A percentile compares a stretch with the other conserved stretches of the same genome.
These are phyloP conservation scores for Suhomyces kilbournensis DNA, from an alignment of 805 yeast genomes.

Conservation along the genomic window DNA sequence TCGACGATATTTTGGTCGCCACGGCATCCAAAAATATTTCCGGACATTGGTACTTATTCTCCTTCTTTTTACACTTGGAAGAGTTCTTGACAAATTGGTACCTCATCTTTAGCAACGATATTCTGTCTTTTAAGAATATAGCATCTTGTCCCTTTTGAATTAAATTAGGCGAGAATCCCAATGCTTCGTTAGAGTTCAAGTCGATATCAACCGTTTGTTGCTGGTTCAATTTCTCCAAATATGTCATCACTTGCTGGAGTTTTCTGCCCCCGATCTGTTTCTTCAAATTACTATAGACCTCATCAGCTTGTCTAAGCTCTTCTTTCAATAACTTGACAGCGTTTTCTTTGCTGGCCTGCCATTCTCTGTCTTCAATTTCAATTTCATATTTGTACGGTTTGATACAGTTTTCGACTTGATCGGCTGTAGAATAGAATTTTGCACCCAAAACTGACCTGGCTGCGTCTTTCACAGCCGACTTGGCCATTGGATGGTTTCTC, in stretches of 20 bases:
- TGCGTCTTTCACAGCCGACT: constrained; percentile 77
- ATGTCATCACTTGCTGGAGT: constrained; percentile 76
- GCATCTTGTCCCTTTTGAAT: constrained; percentile 83
- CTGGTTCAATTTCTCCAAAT: constrained; percentile 51
- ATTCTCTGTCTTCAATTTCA: constrained; percentile 93
- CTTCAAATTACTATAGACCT: constrained; percentile 55
- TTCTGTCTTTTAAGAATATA: constrained; percentile 69
- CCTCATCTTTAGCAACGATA: constrained; percentile 68
- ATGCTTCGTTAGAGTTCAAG: constrained; percentile 58
- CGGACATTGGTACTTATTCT: constrained; percentile 87
- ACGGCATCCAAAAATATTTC: constrained; percentile 92
- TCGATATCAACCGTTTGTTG: constrained; percentile 30
- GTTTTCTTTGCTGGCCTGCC: constrained; percentile 80
- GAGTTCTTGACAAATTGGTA: constrained; percentile 67
- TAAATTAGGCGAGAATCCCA: constrained; percentile 79
- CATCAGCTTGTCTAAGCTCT: constrained; percentile 80
- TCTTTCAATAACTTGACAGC: constrained; percentile 72
- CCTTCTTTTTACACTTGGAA: constrained; percentile 71
- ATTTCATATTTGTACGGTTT: constrained; percentile 97
- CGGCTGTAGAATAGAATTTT: constrained; percentile 88
- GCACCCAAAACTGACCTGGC: constrained; percentile 74
- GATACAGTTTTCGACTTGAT: constrained; percentile 97
- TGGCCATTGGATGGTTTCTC: constrained; percentile 82
- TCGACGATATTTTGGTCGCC: constrained; percentile 84
- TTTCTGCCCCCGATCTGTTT: constrained; percentile 80